Conservation (phyloP, 768 basidiomycete genomes). For the Tricholomella constricta region DNA sequence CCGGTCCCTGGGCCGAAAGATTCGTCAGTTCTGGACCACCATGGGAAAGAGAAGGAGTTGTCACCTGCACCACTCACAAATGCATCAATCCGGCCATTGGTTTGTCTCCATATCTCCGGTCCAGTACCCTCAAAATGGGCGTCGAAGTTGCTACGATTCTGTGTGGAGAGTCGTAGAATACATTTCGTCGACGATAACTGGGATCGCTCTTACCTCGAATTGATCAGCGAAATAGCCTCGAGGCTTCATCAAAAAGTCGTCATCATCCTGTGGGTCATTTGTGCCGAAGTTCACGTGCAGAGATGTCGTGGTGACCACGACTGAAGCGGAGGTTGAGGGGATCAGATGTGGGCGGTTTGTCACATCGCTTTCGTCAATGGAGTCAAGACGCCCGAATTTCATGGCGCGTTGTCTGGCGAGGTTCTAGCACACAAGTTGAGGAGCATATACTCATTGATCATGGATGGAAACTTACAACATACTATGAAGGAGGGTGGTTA, state of each 20-base stretch:
- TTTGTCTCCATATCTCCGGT: slow-evolving; percentile 94
- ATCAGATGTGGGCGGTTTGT: slow-evolving; percentile 31
- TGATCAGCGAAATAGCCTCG: slow-evolving; percentile 95
- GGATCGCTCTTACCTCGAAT: slow-evolving; percentile 80
- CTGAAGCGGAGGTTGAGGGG: slow-evolving; percentile 46
- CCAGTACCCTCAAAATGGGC: slow-evolving; percentile 91
- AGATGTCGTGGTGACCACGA: slow-evolving; percentile 56
- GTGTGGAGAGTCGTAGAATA: neutral
- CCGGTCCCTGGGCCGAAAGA: slow-evolving; percentile 72
- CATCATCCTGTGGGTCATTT: slow-evolving; percentile 36
- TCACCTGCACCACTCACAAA: slow-evolving; percentile 90
- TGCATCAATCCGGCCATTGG: slow-evolving; percentile 75
- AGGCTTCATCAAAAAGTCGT: slow-evolving; percentile 51
- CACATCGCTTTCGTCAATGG: slow-evolving; percentile 23
- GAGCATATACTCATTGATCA: neutral
- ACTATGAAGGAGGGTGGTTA: slow-evolving; percentile 36
- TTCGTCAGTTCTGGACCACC: neutral
- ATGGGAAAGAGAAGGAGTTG: slow-evolving; percentile 10
- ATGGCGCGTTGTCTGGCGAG: slow-evolving; percentile 79
- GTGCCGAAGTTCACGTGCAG: slow-evolving; percentile 39
- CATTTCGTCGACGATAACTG: neutral
- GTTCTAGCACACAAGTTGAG: slow-evolving; percentile 54
- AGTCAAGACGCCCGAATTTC: slow-evolving; percentile 60
- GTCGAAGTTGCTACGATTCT: slow-evolving; percentile 89
- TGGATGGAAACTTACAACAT: slow-evolving; percentile 54